These are phyloP conservation scores for Tieghemiomyces parasiticus DNA, from an alignment of 192 early-diverging fungal species.

Conservation along the genomic window DNA sequence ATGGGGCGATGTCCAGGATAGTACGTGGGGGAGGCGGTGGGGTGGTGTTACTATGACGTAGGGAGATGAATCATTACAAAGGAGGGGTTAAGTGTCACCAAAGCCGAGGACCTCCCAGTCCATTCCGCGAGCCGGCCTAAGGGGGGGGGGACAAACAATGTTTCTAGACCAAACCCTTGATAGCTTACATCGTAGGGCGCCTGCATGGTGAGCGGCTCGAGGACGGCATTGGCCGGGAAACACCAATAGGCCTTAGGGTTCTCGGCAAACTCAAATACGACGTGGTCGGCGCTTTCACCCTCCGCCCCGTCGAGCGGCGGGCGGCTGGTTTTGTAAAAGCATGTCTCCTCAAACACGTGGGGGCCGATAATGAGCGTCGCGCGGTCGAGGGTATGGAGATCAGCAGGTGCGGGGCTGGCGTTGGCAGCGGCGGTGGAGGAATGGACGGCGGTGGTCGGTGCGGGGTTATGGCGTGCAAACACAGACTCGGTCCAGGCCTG, in stretches of 20 bases:
- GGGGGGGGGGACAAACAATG: too few species aligned
- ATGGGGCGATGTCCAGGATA: too few species aligned
- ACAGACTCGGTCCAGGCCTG: slow-evolving; percentile 19
- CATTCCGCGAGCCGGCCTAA: too few species aligned
- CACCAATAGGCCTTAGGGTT: slow-evolving; percentile 26
- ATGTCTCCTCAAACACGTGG: slow-evolving; percentile 29
- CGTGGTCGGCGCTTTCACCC: slow-evolving; percentile 1
- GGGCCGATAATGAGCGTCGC: slow-evolving; percentile 37
- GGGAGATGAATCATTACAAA: too few species aligned
- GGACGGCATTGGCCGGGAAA: slow-evolving; percentile 36
- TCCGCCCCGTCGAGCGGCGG: neutral
- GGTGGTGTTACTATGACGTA: too few species aligned
- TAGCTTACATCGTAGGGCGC: slow-evolving; percentile 14
- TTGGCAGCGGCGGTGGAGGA: neutral
- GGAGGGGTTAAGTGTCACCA: too few species aligned
- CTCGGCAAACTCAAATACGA: slow-evolving; percentile 44
- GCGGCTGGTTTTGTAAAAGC: slow-evolving; percentile 20
- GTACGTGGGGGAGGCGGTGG: too few species aligned
- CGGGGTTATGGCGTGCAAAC: slow-evolving; percentile 15
- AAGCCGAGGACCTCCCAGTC: too few species aligned
- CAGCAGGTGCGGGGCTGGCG: neutral
- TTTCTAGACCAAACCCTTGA: slow-evolving; percentile 14
- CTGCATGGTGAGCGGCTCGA: slow-evolving; percentile 19
- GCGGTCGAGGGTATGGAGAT: slow-evolving; percentile 13
- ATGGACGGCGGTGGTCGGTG: neutral